Base-by-base conservation (phyloP, 176 grass and related monocot species). In the Oryza nivara region DNA sequence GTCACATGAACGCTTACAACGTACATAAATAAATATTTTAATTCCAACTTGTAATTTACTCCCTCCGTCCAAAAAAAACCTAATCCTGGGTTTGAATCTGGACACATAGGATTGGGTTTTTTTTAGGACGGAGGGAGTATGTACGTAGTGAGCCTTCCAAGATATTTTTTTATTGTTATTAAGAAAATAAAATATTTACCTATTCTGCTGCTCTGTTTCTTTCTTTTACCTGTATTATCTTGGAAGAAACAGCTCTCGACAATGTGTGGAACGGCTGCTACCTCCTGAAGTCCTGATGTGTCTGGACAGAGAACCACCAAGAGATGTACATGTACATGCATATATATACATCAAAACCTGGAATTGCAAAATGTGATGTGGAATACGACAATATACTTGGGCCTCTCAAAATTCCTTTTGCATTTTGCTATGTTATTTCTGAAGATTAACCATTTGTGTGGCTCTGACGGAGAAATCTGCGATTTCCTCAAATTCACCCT, bases 391-490 rank as follows among this genome's bases (percentile, higher is more conserved):
- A 98, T 80, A 84, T 41, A 8, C 40, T 8, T 41, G 95, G 77
- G 23, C 89, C 93, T 71, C 87, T 94, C 7, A 93, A 81, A 94
- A 89, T 20, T 94, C 96, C 75, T 93, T 94, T 65, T 92, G 96
- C 45, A 90, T 5, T 83, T 95, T 98, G 8, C 96, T 93, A 75
- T 92, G 85, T 83, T 95, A 91, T 87, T 94, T 95, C 60, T 90
- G 72, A 76, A 92, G 63, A 78, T 47, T 91, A 80, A 93, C 89
- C 78, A 95, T 95, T 54, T 90, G 93, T 75, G 83, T 90, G 6
- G 96, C 91, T 77, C 93, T 90, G 45, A 98, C 68, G 35, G 95
- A 89, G 80, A 98, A 95, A n/a, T 93, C 83, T 34, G 89, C 93
- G 1, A 98, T 92, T 34, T 45, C 70, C 73, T 94, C 89, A 0